Evolutionary conservation across 768 basidiomycete species (phyloP), one percentile per base, ranked within the genome.

Genomic region (Termitomyces sp.): DNA sequence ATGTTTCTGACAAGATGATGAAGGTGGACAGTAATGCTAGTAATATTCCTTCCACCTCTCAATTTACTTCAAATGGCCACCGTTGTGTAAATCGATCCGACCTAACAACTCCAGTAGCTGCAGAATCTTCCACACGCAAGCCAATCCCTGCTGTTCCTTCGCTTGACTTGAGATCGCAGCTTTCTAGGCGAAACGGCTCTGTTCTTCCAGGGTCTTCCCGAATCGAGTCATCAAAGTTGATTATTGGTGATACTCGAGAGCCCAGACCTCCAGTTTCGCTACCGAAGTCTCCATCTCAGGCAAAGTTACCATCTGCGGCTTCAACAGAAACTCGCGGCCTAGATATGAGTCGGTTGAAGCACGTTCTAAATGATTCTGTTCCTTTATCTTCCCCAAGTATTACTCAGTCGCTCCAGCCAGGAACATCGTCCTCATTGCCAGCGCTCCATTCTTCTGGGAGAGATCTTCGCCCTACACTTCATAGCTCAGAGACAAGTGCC

Each of bases 311-410:
- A 37, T 33, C 52, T 20, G 26, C 31, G 16, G 33, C 13, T 9
- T 24, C 51, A 20, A 55, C 36, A 33, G 29, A 24, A 12, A 49
- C 45, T 28, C 57, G 55, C 3, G 59, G 33, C 5, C 36, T 61
- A 10, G 60, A 61, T 50, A 42, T 61, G 60, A 55, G 57, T 28
- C 50, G 53, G 37, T 36, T 58, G 49, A 58, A 58, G 37, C 56
- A 61, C 34, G 56, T 55, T 18, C 47, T 61, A 24, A 46, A 36
- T 13, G 22, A 44, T 2, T 20, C 53, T 9, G 29, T 58, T 10
- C 36, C 51, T 18, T 41, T 51, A 36, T 49, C 60, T 20, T 16
- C 47, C 4, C 20, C 15, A 20, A 29, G n/a, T 26, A 8, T 20
- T 37, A 39, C 55, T 42, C 34, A 26, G 20, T 24, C 47, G 16